Base-by-base conservation (phyloP, 2,329 filamentous ascomycete genomes). In the Ophiostoma sp. region DNA sequence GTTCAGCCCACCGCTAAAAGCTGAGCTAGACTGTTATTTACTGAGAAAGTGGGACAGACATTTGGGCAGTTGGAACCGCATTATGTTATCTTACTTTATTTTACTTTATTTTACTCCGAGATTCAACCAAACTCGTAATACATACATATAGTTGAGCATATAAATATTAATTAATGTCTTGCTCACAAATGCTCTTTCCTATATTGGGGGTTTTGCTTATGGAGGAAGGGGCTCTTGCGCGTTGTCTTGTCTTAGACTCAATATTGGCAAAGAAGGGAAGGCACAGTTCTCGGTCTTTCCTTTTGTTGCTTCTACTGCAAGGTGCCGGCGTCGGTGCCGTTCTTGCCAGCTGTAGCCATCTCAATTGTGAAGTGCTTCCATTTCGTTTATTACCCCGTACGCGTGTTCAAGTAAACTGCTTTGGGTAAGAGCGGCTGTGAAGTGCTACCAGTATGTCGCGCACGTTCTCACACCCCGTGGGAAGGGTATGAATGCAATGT, bases 351-450 rank as follows among this genome's bases (percentile, higher is more conserved):
- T 44, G 17, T 8, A 11, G 8, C 54, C 3, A 3, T 31, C 23
- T 62, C 57, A 13, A 39, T 39, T 10, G 36, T 6, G 11, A 31
- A 31, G 27, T 31, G 36, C n/a, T 27, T 57, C 8, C 10, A 27
- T 27, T 13, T 8, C 27, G 7, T 57, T 57, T 57, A 35, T 64
- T 64, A n/a, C 60, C 60, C 60, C 60, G 31, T 35, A 15, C 60
- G 60, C 60, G 60, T 64, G 60, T 35, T 17, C 60, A 64, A 23
- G 31, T 64, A 64, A 33, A 36, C 60, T n/a, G 17, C 33, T 36
- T 64, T 64, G 33, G 60, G 60, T 35, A 64, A 64, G 31, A 20
- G 60, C 60, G 17, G 33, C 31, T n/a, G 31, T n/a, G 33, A 31
- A 36, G 27, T 64, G 60, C 60, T 64, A 64, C 60, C 60, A n/a